Base-by-base conservation (phyloP, 179 eudicot genomes). In the Spinacia oleracea region DNA sequence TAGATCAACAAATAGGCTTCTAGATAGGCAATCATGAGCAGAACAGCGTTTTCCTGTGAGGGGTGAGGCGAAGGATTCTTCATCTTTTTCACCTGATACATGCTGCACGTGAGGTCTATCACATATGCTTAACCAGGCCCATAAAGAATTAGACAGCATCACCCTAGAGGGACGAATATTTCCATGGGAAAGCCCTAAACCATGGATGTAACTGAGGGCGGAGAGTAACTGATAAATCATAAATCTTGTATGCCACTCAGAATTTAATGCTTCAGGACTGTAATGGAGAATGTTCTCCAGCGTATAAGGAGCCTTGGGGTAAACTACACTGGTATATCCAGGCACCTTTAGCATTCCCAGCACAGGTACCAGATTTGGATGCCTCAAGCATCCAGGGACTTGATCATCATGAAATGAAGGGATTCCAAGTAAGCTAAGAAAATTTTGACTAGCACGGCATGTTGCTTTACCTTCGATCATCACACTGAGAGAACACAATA, bases 341-440 rank as follows among this genome's bases (percentile, higher is more conserved):
- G 88, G 48, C 48, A 87, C 75, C 80, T 88, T 93, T 59, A 95
- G 85, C 86, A 95, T 79, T 40, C 93, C 94, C 81, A 93, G 70
- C 68, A 89, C 84, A 55, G 98, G 97, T 60, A 86, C 84, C 76
- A 95, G 83, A 82, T 93, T 95, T 20, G 98, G 98, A 85, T 93
- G 98, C 89, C 98, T 93, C 77, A 95, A 60, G 82, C 94, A 95
- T 78, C 97, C 97, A 83, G 98, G 97, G 64, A 89, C 79, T 34
- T 71, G 83, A 50, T 82, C 85, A 70, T 91, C 97, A 34, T 62
- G 70, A 87, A 90, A 95, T 73, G 95, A 84, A 31, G 98, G 98
- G 72, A 93, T 58, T 63, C 98, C 98, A 50, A 90, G 74, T 74
- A 93, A 86, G 58, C 78, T 83, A 71, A 93, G 91, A 85, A 95